Evolutionary conservation across 768 basidiomycete genomes (phyloP).

Genomic region (Hypholoma sublateritium): DNA sequence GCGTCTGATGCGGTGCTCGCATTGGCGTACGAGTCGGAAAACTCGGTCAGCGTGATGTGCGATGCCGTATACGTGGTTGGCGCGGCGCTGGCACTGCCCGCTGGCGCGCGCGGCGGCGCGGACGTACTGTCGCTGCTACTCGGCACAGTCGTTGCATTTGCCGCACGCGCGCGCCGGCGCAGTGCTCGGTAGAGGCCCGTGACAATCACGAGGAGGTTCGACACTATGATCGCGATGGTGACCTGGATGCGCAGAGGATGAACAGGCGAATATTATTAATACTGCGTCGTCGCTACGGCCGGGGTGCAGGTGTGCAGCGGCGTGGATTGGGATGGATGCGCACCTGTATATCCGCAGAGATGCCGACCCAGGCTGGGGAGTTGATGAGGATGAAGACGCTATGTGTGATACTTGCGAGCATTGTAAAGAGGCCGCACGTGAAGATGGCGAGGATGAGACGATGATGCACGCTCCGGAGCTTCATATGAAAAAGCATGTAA

Average conservation of each 20-base stretch:
- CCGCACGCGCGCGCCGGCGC: not conserved
- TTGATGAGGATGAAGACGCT: constrained; percentile 6
- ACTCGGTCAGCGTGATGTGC: not conserved
- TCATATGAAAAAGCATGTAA: constrained; percentile 10
- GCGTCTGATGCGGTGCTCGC: too few relatives aligned
- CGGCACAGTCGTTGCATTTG: not conserved
- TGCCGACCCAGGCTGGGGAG: not conserved
- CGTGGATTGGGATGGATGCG: not conserved
- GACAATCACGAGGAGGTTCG: constrained; percentile 11
- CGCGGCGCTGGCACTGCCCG: not conserved
- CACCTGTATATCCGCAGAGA: not conserved
- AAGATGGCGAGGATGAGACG: constrained; percentile 10
- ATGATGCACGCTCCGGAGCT: constrained; percentile 1
- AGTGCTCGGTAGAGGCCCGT: constrained; percentile 11
- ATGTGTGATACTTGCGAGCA: constrained; percentile 8
- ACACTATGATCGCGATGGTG: constrained; percentile 9
- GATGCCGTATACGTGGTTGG: not conserved
- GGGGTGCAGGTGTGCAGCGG: not conserved
- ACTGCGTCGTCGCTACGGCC: not conserved
- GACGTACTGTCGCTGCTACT: not conserved
- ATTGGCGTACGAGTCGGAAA: not conserved
- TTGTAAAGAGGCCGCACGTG: constrained; percentile 10
- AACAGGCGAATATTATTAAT: not conserved
- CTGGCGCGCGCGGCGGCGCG: not conserved
- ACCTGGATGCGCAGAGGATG: not conserved